Evolutionary conservation across 2,329 filamentous ascomycete genomes (phyloP), one percentile per base, ranked within the genome.

Genomic region (Coleophoma eucalyptorum): DNA sequence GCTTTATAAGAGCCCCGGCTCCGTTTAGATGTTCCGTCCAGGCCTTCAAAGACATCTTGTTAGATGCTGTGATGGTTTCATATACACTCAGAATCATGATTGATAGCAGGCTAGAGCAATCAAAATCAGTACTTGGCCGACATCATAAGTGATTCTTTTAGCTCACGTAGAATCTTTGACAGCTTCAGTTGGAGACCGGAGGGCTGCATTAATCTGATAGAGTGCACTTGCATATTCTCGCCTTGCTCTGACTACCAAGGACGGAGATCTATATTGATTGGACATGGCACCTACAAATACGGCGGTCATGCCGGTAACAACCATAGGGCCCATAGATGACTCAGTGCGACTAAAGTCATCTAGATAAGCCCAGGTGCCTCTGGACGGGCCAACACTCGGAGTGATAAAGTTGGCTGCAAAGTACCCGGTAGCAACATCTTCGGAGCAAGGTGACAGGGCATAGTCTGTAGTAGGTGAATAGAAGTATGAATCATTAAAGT

Each of bases 1-100:
- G 66, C 44, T 65, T 68, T 12, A 75, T 75, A 19, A 80, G 66
- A 10, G 70, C 68, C 3, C 72, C 71, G 2, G 77, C 77, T 18
- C 76, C 76, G 48, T 72, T 74, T 46, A 79, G 69, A 56, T 80
- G 77, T 47, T 76, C 68, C 53, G 77, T 72, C 72, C 77, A 80
- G 3, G 75, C 74, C 44, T 68, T 48, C 15, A 48, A 2, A 13
- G 46, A 48, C 13, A 11, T 16, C 15, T 16, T 19, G 10, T 33
- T 31, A 16, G 37, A 35, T 33, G 74, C 75, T 10, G 73, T 71
- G 56, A 78, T 69, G 63, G 76, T 76, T 59, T 79, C 76, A 54
- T 76, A 79, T 5, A 76, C 73, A 45, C 75, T 72, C 13, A 79
- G 67, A 43, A 79, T 74, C 43, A 79, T 67, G 13, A 79, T 71